These are phyloP conservation scores for Amesomyces nigricolor DNA, from an alignment of 2,329 filamentous ascomycete genomes.

Conservation along the genomic window DNA sequence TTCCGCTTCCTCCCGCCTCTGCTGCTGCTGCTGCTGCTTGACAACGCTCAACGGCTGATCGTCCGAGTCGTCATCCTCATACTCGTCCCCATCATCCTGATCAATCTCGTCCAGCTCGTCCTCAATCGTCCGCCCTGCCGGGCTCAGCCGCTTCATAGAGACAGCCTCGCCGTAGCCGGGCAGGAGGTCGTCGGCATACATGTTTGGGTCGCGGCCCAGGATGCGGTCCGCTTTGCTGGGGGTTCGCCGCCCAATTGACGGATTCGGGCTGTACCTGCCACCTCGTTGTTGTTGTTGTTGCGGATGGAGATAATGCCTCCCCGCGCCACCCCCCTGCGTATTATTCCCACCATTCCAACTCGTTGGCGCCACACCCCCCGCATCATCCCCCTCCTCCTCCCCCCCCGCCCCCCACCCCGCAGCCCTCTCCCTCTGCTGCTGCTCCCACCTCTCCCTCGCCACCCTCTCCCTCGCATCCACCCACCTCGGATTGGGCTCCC, in stretches of 20 bases:
- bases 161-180: conserved; percentile 29
- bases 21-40: conserved; percentile 8
- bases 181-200: conserved; percentile 46
- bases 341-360: background rate
- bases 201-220: conserved; percentile 50
- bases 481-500: conserved; percentile 83
- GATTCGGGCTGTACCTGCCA: conserved; percentile 3
- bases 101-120: conserved; percentile 35
- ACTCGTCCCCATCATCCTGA: background rate
- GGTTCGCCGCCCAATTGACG: conserved; percentile 25
- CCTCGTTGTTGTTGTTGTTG: conserved; percentile 18
- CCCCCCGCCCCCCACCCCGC: conserved; percentile 59
- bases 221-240: conserved; percentile 55
- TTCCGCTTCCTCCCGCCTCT: conserved; percentile 18
- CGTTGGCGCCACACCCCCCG: background rate
- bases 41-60: background rate
- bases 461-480: conserved; percentile 62
- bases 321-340: conserved; percentile 23
- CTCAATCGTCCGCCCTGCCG: conserved; percentile 40
- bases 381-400: conserved; percentile 22
- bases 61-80: conserved; percentile 22
- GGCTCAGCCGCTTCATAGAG: conserved; percentile 42
- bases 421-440: conserved; percentile 56
- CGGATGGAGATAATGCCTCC: conserved; percentile 31
- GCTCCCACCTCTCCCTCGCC: conserved; percentile 50